Evolutionary conservation across 305 asterid species (phyloP).

Genomic region (Solanum chacoense): DNA sequence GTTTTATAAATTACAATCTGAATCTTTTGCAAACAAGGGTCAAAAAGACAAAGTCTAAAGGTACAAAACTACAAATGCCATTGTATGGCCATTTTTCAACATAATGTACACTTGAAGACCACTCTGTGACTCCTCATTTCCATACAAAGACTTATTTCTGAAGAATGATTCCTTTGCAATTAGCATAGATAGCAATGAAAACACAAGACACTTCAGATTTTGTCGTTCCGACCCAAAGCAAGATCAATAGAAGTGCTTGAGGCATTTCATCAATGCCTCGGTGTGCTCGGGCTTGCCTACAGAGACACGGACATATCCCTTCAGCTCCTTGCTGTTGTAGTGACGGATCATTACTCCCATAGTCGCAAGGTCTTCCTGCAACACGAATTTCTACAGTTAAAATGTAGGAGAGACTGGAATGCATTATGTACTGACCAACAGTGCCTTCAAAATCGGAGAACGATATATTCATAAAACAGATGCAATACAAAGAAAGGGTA

Average conservation of each 20-base stretch:
- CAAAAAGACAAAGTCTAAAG: not conserved
- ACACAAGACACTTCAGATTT: not conserved
- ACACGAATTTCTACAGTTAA: not conserved
- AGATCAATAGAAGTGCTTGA: slow-evolving; percentile 35
- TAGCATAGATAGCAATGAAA: not conserved
- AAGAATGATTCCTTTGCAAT: not conserved
- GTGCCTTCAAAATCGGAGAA: not conserved
- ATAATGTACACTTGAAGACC: not conserved
- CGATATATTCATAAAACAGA: not conserved
- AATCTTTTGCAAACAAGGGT: not conserved
- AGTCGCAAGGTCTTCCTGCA: slow-evolving; percentile 82
- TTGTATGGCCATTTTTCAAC: not conserved
- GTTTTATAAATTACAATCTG: not conserved
- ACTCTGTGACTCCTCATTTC: not conserved
- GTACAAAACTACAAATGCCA: not conserved
- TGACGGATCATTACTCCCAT: slow-evolving; percentile 97
- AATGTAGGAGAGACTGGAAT: not conserved
- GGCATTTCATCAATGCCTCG: slow-evolving; percentile 55
- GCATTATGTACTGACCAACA: not conserved
- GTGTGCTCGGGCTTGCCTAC: slow-evolving; percentile 97
- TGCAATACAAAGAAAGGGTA: not conserved
- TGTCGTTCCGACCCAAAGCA: not conserved
- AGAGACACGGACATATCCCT: slow-evolving; percentile 80
- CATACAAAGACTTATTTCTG: not conserved
- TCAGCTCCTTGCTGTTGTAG: slow-evolving; percentile 75